Base-by-base conservation (phyloP, 495 filamentous ascomycete genomes). In the Acidiella bohemica region DNA sequence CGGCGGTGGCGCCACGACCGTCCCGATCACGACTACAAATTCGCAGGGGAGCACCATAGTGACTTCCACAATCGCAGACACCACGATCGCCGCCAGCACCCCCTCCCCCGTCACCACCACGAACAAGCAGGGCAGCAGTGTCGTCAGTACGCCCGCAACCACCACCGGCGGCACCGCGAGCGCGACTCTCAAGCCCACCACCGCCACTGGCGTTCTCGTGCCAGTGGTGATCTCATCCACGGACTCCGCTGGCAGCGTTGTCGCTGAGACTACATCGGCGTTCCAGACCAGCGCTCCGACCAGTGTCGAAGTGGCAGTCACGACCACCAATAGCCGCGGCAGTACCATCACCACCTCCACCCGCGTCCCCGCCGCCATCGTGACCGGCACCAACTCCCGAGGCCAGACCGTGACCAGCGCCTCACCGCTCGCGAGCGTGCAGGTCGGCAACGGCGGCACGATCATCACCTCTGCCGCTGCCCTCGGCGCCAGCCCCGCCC, bases 161-260 rank as follows among this genome's bases (percentile, higher is more conserved):
- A 47, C 29, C 13, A 42, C 38, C 3, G 37, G 8, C 2, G 22
- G 18, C 24, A 39, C 32, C 8, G 42, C 34, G 13, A 35, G 23
- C 32, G 22, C 22, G 9, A 19, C 10, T 13, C 19, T 36, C 7
- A 39, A 16, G 12, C n/a, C 22, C 29, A 16, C 20, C 9, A 42
- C 44, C 17, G 16, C 32, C 10, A 47, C 23, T 25, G 41, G 47
- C 23, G 42, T 47, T n/a, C 25, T 43, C 18, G 29, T 44, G 1
- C 44, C 43, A 3, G 29, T 45, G 7, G 38, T 37, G 11, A 36
- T 34, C n/a, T 40, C 40, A 12, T 28, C 41, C 5, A 49, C 50
- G 18, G 20, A 50, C 32, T 41, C 41, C 19, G 32, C 46, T 1
- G 43, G 44, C 0, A 57, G 69, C n/a, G 73, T 76, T 8, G 77